Base-by-base conservation (phyloP, 192 early-diverging fungal species). In the Rhizophagus sp. region DNA sequence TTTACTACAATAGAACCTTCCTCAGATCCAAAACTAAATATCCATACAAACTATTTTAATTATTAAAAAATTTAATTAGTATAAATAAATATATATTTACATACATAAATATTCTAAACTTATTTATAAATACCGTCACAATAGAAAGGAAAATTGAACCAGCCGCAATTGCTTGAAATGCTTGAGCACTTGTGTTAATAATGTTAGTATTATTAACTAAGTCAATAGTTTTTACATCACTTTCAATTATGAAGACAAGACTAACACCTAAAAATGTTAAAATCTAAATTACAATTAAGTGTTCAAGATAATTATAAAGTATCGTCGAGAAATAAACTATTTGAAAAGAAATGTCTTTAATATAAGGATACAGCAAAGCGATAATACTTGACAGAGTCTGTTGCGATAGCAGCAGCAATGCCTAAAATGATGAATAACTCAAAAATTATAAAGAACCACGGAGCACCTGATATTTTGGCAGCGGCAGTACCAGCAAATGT, bases 391-490 rank as follows among this genome's bases (percentile, higher is more conserved):
- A 84, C 49, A 4, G 70, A 67, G 30, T 86, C 50, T 12, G 82
- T 82, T 47, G 63, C 70, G 22, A 88, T 75, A 13, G 82, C 81
- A 27, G 81, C 25, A 39, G 81, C 66, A 12, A 81, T 62, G 2
- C 85, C 83, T 12, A 74, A 62, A 3, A 88, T 73, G 19, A 88
- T 13, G 12, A 84, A 81, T 50, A 88, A 78, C 61, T 88, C 82
- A 79, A 81, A 88, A 70, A 87, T 79, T 64, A 87, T 79, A 24
- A 76, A 74, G 62, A 86, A 86, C 87, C 87, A 88, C 33, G 74
- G 34, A 12, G 82, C 44, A 27, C 70, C 68, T 30, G 70, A 63
- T 7, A 9, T 3, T 24, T 39, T 15, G 0, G 24, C 84, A 65
- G 27, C 84, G 33, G 24, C 73, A 44, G 63, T 83, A 87, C 81